Base-by-base conservation (phyloP, 805 yeast genomes). In the Ogataea saltuana region DNA sequence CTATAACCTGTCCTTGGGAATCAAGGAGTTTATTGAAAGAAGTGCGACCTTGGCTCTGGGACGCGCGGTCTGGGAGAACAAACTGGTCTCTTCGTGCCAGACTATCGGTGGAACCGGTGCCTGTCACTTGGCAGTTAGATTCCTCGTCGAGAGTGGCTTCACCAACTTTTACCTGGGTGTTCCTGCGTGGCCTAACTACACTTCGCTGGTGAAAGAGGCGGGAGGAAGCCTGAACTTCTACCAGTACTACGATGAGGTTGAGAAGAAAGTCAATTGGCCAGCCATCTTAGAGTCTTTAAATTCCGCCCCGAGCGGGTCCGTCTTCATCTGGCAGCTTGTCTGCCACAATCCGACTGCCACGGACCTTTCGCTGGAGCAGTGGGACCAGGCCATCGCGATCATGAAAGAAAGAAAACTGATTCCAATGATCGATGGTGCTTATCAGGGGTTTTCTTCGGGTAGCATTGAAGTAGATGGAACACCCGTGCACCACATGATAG, bases 321-420 rank as follows among this genome's bases (percentile, higher is more conserved):
- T 80, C 38, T 80, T 86, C 28, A 72, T 88, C 43, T 74, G 88
- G 49, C 96, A 88, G 64, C 91, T 93, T 6, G 85, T 93, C 60
- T 89, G 95, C 55, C 96, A 88, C 70, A 88, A 88, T 71, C 96
- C 96, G 41, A 88, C 95, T 15, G 96, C 95, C 44, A 76, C 86
- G 63, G 95, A 88, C 63, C 88, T 89, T 46, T 78, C 88, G 11
- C 64, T 66, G 17, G 83, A 77, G 48, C 87, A 88, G 60, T 87
- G 95, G 95, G 67, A 70, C 42, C 67, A 72, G 60, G 82, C 87
- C 23, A 73, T 83, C 56, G 77, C 78, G 38, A 75, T 81, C 27
- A 64, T 84, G 36, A 67, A 75, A 56, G 60, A 68, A 32, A 74
- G 78, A 59, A 66, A 72, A 26, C 76, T 85, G 56, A 76, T 83